Evolutionary conservation across 371 early-diverging fungal species (phyloP), one percentile per base, ranked within the genome.

Genomic region (Dentiscutata heterogama): DNA sequence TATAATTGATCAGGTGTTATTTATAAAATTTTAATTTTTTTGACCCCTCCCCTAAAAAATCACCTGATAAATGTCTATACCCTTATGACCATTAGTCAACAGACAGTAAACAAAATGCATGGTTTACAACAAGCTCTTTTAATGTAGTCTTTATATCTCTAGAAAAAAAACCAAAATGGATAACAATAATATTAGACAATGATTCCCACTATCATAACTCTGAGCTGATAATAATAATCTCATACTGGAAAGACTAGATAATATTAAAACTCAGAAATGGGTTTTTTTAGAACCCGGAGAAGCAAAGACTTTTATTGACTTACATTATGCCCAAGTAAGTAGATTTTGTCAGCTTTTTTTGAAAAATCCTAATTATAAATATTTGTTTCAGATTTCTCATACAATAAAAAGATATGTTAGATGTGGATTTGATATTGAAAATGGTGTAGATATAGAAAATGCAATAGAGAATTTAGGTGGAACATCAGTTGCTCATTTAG

Each of bases 171-270:
- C 27, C 29, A 14, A 29, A 63, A 27, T 63, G 64, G 27, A 63
- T 63, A 63, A 63, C 14, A 16, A 63, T 63, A 3, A 63, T 63
- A 4, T 63, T 3, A 2, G 64, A 63, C 5, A 63, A 63, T 63
- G 27, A 11, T 0, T 14, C 63, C 3, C 64, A 63, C 5, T 63
- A 63, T 25, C 29, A 63, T 27, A 63, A 63, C 18, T 29, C 64
- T 63, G 64, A 63, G 1, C 27, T 63, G 64, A 63, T 63, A 18
- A 63, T 63, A 63, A 63, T 63, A 63, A 27, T 63, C 27, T 27
- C 16, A 0, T 63, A 63, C 29, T 63, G 27, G 64, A 63, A 63
- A 29, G 64, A 63, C 11, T 63, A 27, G 64, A 63, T 8, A 1
- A 63, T 63, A 4, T 27, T 27, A 22, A n/a, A 27, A 5, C 29